These are phyloP conservation scores for Penicillium atrosanguineum DNA, from an alignment of 495 filamentous ascomycete species.

Conservation along the genomic window DNA sequence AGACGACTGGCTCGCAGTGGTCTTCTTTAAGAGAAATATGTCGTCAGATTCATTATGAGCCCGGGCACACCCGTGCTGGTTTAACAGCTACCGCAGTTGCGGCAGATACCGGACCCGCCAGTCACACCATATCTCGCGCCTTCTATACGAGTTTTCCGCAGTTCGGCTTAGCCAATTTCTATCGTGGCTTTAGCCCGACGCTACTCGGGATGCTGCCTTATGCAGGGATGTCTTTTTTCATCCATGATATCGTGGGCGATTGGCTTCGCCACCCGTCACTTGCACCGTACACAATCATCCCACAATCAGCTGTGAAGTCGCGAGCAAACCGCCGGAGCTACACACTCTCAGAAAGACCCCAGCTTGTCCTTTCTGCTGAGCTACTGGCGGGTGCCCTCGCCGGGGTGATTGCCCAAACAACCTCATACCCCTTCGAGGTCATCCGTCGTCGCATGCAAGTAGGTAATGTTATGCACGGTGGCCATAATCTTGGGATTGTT, in stretches of 20 bases:
- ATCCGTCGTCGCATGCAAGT: slow-evolving; percentile 90
- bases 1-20: slow-evolving; percentile 55
- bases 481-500: slow-evolving; percentile 65
- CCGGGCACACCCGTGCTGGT: slow-evolving; percentile 20
- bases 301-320: slow-evolving; percentile 33
- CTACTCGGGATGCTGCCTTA: slow-evolving; percentile 90
- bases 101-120: background rate
- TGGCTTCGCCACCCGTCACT: slow-evolving; percentile 61
- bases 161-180: slow-evolving; percentile 78
- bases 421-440: slow-evolving; percentile 85
- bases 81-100: background rate
- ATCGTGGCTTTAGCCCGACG: slow-evolving; percentile 86
- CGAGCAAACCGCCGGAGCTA: too few species aligned
- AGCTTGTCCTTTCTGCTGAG: slow-evolving; percentile 66
- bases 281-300: slow-evolving; percentile 61
- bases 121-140: slow-evolving; percentile 24
- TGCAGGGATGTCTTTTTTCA: slow-evolving; percentile 88
- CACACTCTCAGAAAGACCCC: too few species aligned
- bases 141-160: slow-evolving; percentile 46
- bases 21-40: slow-evolving; percentile 66
- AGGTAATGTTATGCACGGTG: slow-evolving; percentile 81
- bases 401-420: slow-evolving; percentile 80
- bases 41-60: slow-evolving; percentile 75
- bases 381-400: slow-evolving; percentile 76
- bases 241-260: slow-evolving; percentile 80